A percentile compares a stretch with the other conserved stretches of the same genome.
phyloP scores from a whole-genome alignment of 805 yeast genomes.

The Yamadazyma sp. region DNA sequence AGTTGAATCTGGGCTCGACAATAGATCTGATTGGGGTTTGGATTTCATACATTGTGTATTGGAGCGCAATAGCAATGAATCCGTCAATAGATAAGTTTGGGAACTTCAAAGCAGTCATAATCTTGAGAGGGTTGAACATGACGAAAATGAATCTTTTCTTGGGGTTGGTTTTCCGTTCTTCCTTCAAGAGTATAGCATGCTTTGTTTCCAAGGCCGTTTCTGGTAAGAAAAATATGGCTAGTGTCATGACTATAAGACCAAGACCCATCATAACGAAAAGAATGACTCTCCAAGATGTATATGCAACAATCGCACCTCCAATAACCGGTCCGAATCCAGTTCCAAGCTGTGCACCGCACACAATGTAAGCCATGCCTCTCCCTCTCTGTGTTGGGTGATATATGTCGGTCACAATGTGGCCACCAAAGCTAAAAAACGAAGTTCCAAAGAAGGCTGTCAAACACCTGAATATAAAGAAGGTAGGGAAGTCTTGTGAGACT shows the following conservation, averaged over 20 bases:
- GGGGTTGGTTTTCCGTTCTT: constrained; percentile 19
- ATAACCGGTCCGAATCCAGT: constrained; percentile 53
- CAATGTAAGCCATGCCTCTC: constrained; percentile 47
- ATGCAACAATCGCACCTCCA: constrained; percentile 54
- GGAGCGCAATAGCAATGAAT: constrained; percentile 37
- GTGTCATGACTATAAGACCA: constrained; percentile 32
- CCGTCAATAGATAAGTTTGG: constrained; percentile 47
- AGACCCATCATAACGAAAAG: constrained; percentile 50
- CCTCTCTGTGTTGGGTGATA: constrained; percentile 53
- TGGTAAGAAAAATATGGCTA: constrained; percentile 42
- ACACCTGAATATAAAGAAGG: constrained; percentile 54
- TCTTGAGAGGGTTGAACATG: constrained; percentile 46
- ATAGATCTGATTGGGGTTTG: constrained; percentile 57
- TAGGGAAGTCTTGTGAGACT: constrained; percentile 49
- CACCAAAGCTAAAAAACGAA: constrained; percentile 54
- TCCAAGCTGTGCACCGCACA: constrained; percentile 54
- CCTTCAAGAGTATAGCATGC: constrained; percentile 24
- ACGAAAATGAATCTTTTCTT: constrained; percentile 39
- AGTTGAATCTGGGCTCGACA: constrained; percentile 53
- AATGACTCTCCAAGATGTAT: constrained; percentile 52
- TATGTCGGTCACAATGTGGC: constrained; percentile 51
- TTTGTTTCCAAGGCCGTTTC: constrained; percentile 43
- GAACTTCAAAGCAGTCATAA: constrained; percentile 42
- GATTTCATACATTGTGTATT: constrained; percentile 51
- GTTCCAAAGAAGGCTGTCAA: constrained; percentile 55